phyloP scores from a whole-genome alignment of 31 red algal genomes.

The Porphyra umbilicalis region DNA sequence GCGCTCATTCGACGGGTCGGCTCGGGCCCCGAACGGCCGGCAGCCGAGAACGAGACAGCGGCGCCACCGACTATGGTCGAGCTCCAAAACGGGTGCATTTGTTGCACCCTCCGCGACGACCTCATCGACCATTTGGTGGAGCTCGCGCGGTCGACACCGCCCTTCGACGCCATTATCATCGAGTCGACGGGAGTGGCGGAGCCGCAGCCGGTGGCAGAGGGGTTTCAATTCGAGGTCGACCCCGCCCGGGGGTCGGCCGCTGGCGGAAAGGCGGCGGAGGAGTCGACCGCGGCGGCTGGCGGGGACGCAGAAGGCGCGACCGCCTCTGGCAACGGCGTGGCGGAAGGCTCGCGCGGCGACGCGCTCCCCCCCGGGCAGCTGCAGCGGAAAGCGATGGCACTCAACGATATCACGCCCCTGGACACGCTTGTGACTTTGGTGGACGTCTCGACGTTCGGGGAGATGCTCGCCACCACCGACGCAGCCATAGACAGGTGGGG shows the following conservation, averaged over 20 bases:
- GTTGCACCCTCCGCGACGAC: slow-evolving; percentile 44
- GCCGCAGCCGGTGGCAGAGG: background rate
- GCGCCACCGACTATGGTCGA: too few species aligned
- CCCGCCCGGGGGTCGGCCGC: slow-evolving; percentile 34
- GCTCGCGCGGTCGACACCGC: slow-evolving; percentile 8
- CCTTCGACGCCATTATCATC: slow-evolving; percentile 46
- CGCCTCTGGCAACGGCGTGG: too few species aligned
- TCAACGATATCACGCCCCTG: slow-evolving; percentile 2
- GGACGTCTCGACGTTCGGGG: slow-evolving; percentile 24
- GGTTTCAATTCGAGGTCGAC: slow-evolving; percentile 12
- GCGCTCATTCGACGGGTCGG: slow-evolving; percentile 16
- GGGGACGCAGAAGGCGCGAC: slow-evolving; percentile 10
- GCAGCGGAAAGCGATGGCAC: too few species aligned
- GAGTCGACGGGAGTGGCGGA: slow-evolving; percentile 54
- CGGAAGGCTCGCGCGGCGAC: too few species aligned
- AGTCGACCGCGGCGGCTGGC: background rate
- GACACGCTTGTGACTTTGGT: slow-evolving; percentile 49
- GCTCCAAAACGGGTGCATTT: slow-evolving; percentile 60
- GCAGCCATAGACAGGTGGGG: background rate
- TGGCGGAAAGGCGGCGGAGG: slow-evolving; percentile 11
- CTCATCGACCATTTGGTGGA: slow-evolving; percentile 14
- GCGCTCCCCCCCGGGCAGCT: too few species aligned
- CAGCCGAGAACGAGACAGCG: too few species aligned
- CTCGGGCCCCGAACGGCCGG: slow-evolving; percentile 8
- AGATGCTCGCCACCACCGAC: slow-evolving; percentile 3